Evolutionary conservation across 768 basidiomycete genomes (phyloP).

Genomic region (Neoboletus brunneissimus): DNA sequence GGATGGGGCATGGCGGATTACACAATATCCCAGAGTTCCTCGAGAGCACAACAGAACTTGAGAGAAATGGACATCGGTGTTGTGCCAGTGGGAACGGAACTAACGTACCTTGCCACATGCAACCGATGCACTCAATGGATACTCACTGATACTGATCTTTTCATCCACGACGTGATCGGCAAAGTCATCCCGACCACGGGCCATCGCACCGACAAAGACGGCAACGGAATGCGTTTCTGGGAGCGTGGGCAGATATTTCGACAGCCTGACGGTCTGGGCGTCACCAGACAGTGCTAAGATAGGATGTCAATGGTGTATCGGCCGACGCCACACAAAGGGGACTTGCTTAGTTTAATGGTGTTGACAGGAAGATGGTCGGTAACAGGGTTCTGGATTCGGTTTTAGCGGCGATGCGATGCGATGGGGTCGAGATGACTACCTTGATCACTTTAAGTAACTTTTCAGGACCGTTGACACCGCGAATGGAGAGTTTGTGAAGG

Average conservation of each 20-base stretch:
- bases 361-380: slow-evolving; percentile 92
- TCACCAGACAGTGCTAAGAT: slow-evolving; percentile 87
- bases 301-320: slow-evolving; percentile 6
- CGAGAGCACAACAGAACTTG: slow-evolving; percentile 87
- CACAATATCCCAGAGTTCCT: slow-evolving; percentile 94
- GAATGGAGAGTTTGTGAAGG: slow-evolving; percentile 91
- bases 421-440: slow-evolving; percentile 39
- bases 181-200: slow-evolving; percentile 93
- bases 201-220: slow-evolving; percentile 98
- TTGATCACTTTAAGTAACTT: slow-evolving; percentile 97
- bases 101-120: slow-evolving; percentile 90
- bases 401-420: slow-evolving; percentile 1
- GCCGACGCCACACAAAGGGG: not conserved
- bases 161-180: slow-evolving; percentile 93
- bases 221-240: slow-evolving; percentile 88
- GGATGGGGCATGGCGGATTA: slow-evolving; percentile 33
- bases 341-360: slow-evolving; percentile 92
- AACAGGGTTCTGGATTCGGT: slow-evolving; percentile 72
- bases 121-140: slow-evolving; percentile 87
- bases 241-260: slow-evolving; percentile 78
- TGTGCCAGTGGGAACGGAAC: not conserved
- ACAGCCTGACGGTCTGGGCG: slow-evolving; percentile 75
- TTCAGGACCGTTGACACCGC: slow-evolving; percentile 95
- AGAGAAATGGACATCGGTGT: slow-evolving; percentile 1
- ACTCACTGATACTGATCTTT: slow-evolving; percentile 95